Evolutionary conservation across 805 yeast genomes (phyloP), one percentile per base, ranked within the genome.

Genomic region (Candida sakaeoensis): DNA sequence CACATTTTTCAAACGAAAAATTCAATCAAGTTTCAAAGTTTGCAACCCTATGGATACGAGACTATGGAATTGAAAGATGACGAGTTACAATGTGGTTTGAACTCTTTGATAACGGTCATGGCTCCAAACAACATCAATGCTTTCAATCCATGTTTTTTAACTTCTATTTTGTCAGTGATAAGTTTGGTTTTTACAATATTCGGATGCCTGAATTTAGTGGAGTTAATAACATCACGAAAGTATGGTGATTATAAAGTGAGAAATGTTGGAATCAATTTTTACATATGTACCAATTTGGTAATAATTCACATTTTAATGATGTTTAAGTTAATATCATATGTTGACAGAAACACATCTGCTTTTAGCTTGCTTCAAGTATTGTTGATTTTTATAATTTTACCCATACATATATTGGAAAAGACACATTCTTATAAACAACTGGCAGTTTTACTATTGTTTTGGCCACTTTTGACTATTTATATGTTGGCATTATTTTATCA

Each of bases 71-170:
- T n/a, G n/a, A n/a, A n/a, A 8, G 13, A 27, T 3, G 8, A 19
- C 8, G 22, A 24, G 33, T 15, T 37, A 33, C n/a, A 18, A 24
- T 48, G 54, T 36, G 51, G 49, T 3, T 8, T 36, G 23, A 7
- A 25, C 3, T 37, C 45, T 4, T n/a, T 45, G 18, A 40, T 43
- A 15, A 50, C 44, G 12, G 59, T 58, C 8, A 50, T 61, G 37
- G 55, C 51, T 2, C 53, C 59, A 3, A 40, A 46, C 12, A 40
- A 51, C 15, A 61, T 51, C 13, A 63, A 63, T 41, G 62, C 69
- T 0, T 61, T 63, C 47, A 61, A 61, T 33, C 69, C 68, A 6
- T 61, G 66, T 41, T 62, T 63, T 36, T 16, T 63, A 12, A 39
- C 54, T 3, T 44, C 42, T 28, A 3, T 48, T 10, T 32, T 47